phyloP scores from a whole-genome alignment of 1,284 basidiomycete genomes.

The Rhodotorula mucilaginosa region DNA sequence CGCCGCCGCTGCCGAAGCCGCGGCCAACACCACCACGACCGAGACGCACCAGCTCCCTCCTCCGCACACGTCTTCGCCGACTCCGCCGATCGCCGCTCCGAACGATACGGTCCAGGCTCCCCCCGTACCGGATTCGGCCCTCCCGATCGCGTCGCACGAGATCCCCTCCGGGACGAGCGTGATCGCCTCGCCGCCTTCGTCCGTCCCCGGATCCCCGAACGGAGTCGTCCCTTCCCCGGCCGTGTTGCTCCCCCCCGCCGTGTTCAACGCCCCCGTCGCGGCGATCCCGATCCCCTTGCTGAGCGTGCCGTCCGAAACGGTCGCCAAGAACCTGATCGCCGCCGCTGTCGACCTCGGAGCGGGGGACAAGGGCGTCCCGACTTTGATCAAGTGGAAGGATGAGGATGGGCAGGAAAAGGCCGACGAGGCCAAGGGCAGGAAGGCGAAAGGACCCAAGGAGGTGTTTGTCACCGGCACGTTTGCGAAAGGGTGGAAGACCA shows the following conservation, averaged over 20 bases:
- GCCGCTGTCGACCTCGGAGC: conserved; percentile 47
- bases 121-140: conserved; percentile 16
- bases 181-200: conserved; percentile 24
- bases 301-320: conserved; percentile 37
- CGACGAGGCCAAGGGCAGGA: conserved; percentile 54
- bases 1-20: neutral
- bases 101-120: conserved; percentile 36
- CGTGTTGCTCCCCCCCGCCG: conserved; percentile 38
- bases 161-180: conserved; percentile 39
- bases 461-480: conserved; percentile 61
- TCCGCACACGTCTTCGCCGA: conserved; percentile 30
- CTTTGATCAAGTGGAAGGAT: conserved; percentile 46
- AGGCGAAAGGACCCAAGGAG: conserved; percentile 44
- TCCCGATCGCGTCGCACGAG: conserved; percentile 28
- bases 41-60: conserved; percentile 22
- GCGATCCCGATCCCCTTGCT: conserved; percentile 41
- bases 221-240: conserved; percentile 24
- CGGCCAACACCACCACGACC: conserved; percentile 6
- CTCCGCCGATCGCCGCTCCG: conserved; percentile 23
- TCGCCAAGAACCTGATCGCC: conserved; percentile 42
- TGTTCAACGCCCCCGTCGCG: conserved; percentile 42
- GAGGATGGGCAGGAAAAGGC: conserved; percentile 47
- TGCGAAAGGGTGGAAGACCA: conserved; percentile 58
- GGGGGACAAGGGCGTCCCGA: conserved; percentile 45
- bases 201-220: conserved; percentile 14